Evolutionary conservation across 192 early-diverging fungal species (phyloP), one percentile per base, ranked within the genome.

Genomic region (Pilaira anomala): DNA sequence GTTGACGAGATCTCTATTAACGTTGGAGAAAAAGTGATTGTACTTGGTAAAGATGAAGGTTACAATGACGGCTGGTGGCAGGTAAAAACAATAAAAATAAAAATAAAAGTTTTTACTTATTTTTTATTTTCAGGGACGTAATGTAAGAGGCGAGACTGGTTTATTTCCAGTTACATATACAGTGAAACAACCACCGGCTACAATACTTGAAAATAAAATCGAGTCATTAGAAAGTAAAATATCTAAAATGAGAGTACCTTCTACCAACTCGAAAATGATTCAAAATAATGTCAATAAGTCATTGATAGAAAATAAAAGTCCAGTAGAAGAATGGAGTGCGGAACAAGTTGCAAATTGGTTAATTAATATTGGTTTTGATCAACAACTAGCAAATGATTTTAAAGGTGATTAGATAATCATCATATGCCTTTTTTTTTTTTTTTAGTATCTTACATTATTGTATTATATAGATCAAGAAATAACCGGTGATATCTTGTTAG

Each of bases 11-110:
- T 92, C 40, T 72, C 76, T n/a, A 90, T 92, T 55, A 61, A 73
- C 19, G 74, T 75, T 45, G 86, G 84, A 19, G 90, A 92, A 42
- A 80, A 83, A 13, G 76, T 92, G 7, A 72, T 88, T 19, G 83
- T 92, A 0, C 60, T 91, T 7, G 87, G 91, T 60, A 81, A 76
- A 46, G 90, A 92, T 53, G 87, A 89, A 19, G 71, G 77, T n/a
- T 91, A 80, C 68, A 73, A 76, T 18, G 90, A 92, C 67, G 90
- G 90, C 25, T 92, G 90, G 90, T 92, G 90, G 90, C 79, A 83
- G 77, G 87, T 85, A 67, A 13, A 45, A 8, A 45, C 0, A 2
- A 12, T 21, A 18, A 3, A 16, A 45, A 22, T 18, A 22, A 0
- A 42, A 7, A 14, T 48, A 12, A 7, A 19, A 30, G 7, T 30